Percentiles rank a stretch among this genome's conserved stretches.
Conservation (phyloP, 495 filamentous ascomycete species). For the Podospora anserina region DNA sequence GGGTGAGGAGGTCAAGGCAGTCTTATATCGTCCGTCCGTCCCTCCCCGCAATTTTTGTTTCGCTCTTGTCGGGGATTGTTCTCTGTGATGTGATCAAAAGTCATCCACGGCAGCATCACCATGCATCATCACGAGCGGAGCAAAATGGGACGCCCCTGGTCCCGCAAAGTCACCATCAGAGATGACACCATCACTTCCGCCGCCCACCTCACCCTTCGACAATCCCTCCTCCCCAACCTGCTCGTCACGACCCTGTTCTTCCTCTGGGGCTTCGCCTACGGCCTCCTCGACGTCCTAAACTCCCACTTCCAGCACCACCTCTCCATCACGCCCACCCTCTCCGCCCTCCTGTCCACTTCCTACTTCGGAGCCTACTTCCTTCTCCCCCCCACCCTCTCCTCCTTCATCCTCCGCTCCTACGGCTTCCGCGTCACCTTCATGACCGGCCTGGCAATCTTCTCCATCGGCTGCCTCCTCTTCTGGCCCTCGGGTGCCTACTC, state of each 20-base stretch:
- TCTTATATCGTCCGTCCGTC: too few species aligned
- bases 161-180: conserved; percentile 25
- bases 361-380: conserved; percentile 55
- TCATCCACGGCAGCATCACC: too few species aligned
- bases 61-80: too few species aligned
- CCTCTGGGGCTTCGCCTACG: conserved; percentile 82
- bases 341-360: conserved; percentile 36
- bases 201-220: conserved; percentile 50
- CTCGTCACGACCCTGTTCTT: conserved; percentile 67
- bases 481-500: conserved; percentile 56
- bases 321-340: conserved; percentile 32
- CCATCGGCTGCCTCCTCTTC: conserved; percentile 58
- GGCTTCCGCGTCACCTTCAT: conserved; percentile 63
- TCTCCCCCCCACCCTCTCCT: conserved; percentile 51
- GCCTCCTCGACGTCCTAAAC: conserved; percentile 57
- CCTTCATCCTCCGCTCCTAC: conserved; percentile 58
- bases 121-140: too few species aligned
- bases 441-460: conserved; percentile 51
- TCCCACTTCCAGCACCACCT: conserved; percentile 42
- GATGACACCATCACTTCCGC: conserved; percentile 49
- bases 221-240: conserved; percentile 50
- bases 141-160: conserved; percentile 3
- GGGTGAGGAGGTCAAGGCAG: background rate
- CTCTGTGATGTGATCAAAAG: too few species aligned
- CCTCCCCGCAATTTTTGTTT: too few species aligned